Conservation (phyloP, 2,329 filamentous ascomycete genomes). For the Colletotrichum nymphaeae region DNA sequence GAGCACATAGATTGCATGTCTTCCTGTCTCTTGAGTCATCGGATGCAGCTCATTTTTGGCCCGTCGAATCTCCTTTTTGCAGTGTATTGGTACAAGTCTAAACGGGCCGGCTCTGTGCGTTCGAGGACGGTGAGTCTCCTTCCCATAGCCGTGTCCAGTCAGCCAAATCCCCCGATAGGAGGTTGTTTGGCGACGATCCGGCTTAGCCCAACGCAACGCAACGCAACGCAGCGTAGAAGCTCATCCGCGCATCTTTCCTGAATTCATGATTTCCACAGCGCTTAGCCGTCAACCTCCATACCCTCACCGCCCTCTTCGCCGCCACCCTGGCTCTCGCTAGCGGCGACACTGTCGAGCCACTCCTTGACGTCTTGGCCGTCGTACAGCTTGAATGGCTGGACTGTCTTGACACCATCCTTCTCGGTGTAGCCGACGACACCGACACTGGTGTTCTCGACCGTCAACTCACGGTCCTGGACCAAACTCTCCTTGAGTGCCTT, state of each 20-base stretch:
- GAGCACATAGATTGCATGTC: not conserved
- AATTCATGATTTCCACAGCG: not conserved
- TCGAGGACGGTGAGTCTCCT: slow-evolving; percentile 10
- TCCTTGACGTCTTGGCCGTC: slow-evolving; percentile 89
- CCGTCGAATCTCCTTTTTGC: slow-evolving; percentile 29
- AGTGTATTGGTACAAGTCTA: slow-evolving; percentile 35
- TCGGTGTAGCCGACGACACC: slow-evolving; percentile 78
- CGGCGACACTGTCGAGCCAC: slow-evolving; percentile 80
- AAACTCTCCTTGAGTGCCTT: slow-evolving; percentile 94
- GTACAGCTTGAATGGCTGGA: slow-evolving; percentile 87
- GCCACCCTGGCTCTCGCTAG: slow-evolving; percentile 61
- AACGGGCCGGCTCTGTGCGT: slow-evolving; percentile 22
- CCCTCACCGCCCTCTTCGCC: slow-evolving; percentile 52
- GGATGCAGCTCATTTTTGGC: slow-evolving; percentile 28
- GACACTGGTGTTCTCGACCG: slow-evolving; percentile 95
- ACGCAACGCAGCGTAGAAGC: slow-evolving; percentile 15
- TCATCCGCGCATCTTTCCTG: not conserved
- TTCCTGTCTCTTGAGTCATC: slow-evolving; percentile 16
- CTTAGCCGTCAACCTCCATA: slow-evolving; percentile 47
- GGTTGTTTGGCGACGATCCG: not conserved
- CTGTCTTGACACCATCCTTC: slow-evolving; percentile 62
- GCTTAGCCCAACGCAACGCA: slow-evolving; percentile 6
- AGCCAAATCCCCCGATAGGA: not conserved
- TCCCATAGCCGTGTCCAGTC: not conserved
- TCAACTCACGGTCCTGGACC: slow-evolving; percentile 97